Percentiles rank a stretch among this genome's conserved stretches.
These are phyloP conservation scores for Xylariaceae sp. DNA, from an alignment of 2,329 filamentous ascomycete species.

Conservation along the genomic window DNA sequence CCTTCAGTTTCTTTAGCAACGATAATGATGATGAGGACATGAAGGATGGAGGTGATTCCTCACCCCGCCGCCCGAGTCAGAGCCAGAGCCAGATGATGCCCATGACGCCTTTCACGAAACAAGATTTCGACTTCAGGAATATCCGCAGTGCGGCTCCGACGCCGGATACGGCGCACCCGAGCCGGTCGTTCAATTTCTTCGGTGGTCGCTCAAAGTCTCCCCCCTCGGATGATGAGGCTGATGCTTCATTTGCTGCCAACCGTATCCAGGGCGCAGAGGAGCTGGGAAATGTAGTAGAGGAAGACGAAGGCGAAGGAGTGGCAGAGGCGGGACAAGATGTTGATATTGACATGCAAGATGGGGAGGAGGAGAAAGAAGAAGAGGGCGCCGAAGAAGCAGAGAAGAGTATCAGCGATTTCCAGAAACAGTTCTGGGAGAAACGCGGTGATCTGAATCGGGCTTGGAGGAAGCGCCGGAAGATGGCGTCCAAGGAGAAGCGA, in stretches of 20 bases:
- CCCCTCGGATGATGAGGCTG: constrained; percentile 34
- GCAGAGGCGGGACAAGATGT: constrained; percentile 26
- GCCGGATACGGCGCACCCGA: constrained; percentile 82
- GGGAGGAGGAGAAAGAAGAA: constrained; percentile 11
- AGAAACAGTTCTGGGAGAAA: constrained; percentile 66
- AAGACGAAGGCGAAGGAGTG: no score
- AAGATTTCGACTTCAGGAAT: constrained; percentile 70
- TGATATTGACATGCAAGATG: constrained; percentile 16
- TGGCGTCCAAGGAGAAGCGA: constrained; percentile 61
- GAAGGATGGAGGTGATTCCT: constrained; percentile 26
- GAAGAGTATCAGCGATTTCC: constrained; percentile 47
- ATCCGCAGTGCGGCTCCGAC: constrained; percentile 89
- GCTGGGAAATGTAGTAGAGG: constrained; percentile 38
- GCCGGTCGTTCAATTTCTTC: constrained; percentile 59
- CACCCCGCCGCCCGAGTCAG: constrained; percentile 33
- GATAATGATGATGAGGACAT: constrained; percentile 45
- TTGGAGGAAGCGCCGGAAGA: constrained; percentile 63
- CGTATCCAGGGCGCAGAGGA: no score
- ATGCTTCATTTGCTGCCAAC: no score
- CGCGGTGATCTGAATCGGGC: constrained; percentile 60
- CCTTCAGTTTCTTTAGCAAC: constrained; percentile 74
- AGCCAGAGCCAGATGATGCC: no score
- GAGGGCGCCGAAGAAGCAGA: constrained; percentile 4
- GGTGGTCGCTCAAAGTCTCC: constrained; percentile 29
- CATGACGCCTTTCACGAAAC: constrained; percentile 77